Evolutionary conservation across 2,329 filamentous ascomycete species (phyloP).

Genomic region (Trichophaea hybrida): DNA sequence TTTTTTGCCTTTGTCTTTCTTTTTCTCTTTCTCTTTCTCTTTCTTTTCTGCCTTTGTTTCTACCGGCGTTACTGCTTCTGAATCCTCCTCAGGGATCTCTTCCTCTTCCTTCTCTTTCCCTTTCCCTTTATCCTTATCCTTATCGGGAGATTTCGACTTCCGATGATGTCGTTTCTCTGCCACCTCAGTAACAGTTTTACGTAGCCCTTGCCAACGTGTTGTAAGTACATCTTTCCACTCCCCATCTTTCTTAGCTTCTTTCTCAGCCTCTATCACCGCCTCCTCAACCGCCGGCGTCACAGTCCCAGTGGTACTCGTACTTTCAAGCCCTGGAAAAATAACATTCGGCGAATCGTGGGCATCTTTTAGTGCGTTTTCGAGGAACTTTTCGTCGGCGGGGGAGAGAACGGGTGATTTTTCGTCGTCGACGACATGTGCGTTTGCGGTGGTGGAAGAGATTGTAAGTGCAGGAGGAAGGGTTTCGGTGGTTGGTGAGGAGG

Average conservation of each 20-base stretch:
- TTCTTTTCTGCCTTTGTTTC: conserved; percentile 22
- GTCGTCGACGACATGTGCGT: conserved; percentile 4
- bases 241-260: conserved; percentile 10
- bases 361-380: conserved; percentile 12
- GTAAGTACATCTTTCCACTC: conserved; percentile 18
- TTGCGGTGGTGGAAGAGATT: conserved; percentile 9
- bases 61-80: background rate
- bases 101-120: conserved; percentile 27
- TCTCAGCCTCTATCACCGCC: conserved; percentile 5
- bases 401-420: conserved; percentile 16
- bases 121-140: conserved; percentile 26
- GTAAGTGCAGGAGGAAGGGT: conserved; percentile 8
- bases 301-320: background rate
- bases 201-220: conserved; percentile 19
- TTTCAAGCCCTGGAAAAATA: conserved; percentile 7
- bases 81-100: conserved; percentile 5
- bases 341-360: conserved; percentile 14
- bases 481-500: no score
- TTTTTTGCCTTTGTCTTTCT: conserved; percentile 29
- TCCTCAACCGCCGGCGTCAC: background rate
- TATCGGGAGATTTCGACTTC: conserved; percentile 25
- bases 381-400: conserved; percentile 16
- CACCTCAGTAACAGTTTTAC: conserved; percentile 16
- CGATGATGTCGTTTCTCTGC: conserved; percentile 5
- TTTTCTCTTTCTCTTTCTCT: conserved; percentile 27